These are phyloP conservation scores for Trichoderma asperellum DNA, from an alignment of 2,329 filamentous ascomycete species.

Conservation along the genomic window DNA sequence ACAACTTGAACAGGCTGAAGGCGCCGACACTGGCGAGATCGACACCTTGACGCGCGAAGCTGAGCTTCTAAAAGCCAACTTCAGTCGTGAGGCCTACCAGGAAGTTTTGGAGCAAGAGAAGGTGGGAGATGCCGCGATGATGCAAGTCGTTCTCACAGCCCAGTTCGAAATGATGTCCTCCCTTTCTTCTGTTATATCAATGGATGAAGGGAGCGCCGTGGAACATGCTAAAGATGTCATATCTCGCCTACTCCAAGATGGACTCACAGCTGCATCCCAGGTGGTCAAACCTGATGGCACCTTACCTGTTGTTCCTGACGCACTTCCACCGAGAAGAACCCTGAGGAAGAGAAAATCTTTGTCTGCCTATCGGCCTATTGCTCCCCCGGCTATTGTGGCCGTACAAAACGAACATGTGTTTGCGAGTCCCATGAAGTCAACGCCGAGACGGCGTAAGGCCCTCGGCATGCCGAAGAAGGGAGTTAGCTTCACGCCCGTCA, in stretches of 20 bases:
- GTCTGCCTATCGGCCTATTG: conserved; percentile 49
- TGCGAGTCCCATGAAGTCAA: conserved; percentile 67
- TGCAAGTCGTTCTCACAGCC: conserved; percentile 83
- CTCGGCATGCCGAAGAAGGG: conserved; percentile 66
- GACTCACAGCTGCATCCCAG: conserved; percentile 74
- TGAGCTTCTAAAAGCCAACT: conserved; percentile 81
- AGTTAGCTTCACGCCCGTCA: conserved; percentile 80
- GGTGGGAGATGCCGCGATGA: conserved; percentile 72
- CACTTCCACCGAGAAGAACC: conserved; percentile 74
- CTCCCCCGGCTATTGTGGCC: conserved; percentile 48
- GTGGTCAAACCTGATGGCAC: conserved; percentile 88
- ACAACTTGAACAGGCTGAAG: conserved; percentile 67
- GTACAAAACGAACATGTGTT: conserved; percentile 39
- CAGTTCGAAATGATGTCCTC: conserved; percentile 91
- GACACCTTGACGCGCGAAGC: conserved; percentile 77
- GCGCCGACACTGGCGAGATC: conserved; percentile 62
- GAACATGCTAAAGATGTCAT: conserved; percentile 78
- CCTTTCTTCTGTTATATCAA: conserved; percentile 76
- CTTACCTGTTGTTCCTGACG: conserved; percentile 61
- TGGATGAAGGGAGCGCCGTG: conserved; percentile 84
- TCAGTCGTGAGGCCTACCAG: conserved; percentile 76
- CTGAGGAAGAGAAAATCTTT: conserved; percentile 71
- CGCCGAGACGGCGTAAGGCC: conserved; percentile 77
- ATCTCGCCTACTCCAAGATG: conserved; percentile 74
- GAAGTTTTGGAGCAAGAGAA: conserved; percentile 85